Percentiles rank a stretch among this genome's conserved stretches.
phyloP scores from a whole-genome alignment of 1,284 basidiomycete genomes.

The Austropuccinia psidii region DNA sequence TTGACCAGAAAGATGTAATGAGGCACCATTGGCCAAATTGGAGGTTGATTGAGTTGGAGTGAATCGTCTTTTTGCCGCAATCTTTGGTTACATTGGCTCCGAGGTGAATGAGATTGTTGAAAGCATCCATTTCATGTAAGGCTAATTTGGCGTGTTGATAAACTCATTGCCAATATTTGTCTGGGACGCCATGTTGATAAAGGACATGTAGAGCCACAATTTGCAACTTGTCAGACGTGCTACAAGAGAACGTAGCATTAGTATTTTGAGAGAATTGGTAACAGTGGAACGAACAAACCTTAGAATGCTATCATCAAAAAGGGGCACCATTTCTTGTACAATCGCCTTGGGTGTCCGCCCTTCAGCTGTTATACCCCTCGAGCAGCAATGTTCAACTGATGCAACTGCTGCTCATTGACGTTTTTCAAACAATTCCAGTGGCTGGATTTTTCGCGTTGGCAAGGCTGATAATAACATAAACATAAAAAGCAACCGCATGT shows the following conservation, averaged over 20 bases:
- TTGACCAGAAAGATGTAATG: too few species aligned
- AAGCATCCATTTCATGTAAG: conserved; percentile 83
- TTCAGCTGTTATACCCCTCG: conserved; percentile 78
- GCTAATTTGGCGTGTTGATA: conserved; percentile 93
- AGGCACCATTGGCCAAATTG: too few species aligned
- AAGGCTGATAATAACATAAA: too few species aligned
- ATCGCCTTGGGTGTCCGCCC: conserved; percentile 83
- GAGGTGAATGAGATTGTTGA: conserved; percentile 76
- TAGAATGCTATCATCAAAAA: conserved; percentile 77
- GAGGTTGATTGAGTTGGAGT: too few species aligned
- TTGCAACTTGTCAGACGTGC: conserved; percentile 71
- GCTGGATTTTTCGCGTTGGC: too few species aligned
- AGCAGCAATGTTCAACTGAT: conserved; percentile 78
- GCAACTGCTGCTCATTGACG: conserved; percentile 77
- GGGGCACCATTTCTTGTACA: conserved; percentile 97
- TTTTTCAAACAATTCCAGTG: conserved; percentile 83
- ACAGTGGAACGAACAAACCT: too few species aligned
- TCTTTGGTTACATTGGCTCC: conserved; percentile 75
- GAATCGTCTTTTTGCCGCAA: conserved; percentile 21
- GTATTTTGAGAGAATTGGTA: too few species aligned
- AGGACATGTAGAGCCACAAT: conserved; percentile 95
- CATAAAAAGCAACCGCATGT: too few species aligned
- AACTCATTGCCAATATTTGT: conserved; percentile 85
- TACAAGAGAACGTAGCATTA: too few species aligned
- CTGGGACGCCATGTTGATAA: conserved; percentile 90